Percentiles rank a stretch among this genome's conserved stretches.
phyloP scores from a whole-genome alignment of 1,284 basidiomycete genomes.

The Puccinia polysora region DNA sequence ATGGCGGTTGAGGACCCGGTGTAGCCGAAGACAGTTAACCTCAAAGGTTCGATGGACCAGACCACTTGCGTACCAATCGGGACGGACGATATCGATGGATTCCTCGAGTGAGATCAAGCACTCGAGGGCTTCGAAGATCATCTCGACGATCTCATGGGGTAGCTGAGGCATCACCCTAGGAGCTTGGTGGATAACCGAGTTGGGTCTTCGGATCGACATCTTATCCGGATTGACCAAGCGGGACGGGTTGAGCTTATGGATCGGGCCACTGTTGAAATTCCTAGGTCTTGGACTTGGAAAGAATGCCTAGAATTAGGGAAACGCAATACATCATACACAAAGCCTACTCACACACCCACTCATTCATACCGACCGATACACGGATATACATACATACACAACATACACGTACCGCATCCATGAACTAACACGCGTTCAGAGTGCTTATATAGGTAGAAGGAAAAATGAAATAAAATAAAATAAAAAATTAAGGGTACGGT shows the following conservation, averaged over 20 bases:
- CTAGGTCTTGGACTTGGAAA: not conserved
- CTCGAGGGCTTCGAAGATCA: conserved; percentile 10
- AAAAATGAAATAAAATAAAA: too few species aligned
- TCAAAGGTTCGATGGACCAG: not conserved
- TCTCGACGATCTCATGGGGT: conserved; percentile 2
- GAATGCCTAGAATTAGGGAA: not conserved
- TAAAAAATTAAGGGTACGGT: too few species aligned
- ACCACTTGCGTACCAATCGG: not conserved
- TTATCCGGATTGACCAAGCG: not conserved
- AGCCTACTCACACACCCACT: too few species aligned
- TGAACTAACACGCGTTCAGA: too few species aligned
- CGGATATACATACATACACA: too few species aligned
- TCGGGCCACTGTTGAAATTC: not conserved
- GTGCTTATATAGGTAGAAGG: too few species aligned
- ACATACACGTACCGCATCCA: too few species aligned
- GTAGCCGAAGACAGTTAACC: not conserved
- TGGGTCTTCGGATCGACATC: conserved; percentile 1
- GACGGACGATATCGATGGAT: conserved; percentile 5
- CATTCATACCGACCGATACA: too few species aligned
- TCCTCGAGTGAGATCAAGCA: conserved; percentile 8
- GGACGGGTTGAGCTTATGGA: not conserved
- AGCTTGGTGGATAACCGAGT: not conserved
- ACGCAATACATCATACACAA: not conserved
- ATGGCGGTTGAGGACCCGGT: not conserved
- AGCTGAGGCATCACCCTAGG: conserved; percentile 4